phyloP scores from a whole-genome alignment of 2,329 filamentous ascomycete genomes.

The Coniochaeta ligniaria region DNA sequence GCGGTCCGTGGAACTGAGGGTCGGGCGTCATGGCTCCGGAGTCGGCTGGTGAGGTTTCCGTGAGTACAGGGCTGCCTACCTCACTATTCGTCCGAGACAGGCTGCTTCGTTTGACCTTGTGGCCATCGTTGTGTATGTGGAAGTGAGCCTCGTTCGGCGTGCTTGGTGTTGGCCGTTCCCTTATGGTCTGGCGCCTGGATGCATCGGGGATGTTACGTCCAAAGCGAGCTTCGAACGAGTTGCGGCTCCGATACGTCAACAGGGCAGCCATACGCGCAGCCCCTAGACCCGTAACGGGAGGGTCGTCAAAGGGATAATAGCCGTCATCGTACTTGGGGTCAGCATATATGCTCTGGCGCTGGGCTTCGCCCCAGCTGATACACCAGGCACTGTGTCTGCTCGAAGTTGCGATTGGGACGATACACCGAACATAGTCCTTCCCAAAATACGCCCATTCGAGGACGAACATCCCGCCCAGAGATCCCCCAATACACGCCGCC shows the following conservation, averaged over 20 bases:
- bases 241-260: conserved; percentile 89
- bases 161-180: conserved; percentile 51
- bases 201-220: conserved; percentile 88
- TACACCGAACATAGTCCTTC: conserved; percentile 71
- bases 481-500: conserved; percentile 74
- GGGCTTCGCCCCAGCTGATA: conserved; percentile 85
- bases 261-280: conserved; percentile 96
- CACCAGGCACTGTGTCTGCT: conserved; percentile 83
- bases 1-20: conserved; percentile 65
- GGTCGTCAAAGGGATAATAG: conserved; percentile 84
- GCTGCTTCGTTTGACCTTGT: conserved; percentile 51
- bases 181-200: conserved; percentile 75
- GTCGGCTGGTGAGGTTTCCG: background rate
- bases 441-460: conserved; percentile 89
- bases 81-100: conserved; percentile 40
- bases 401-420: conserved; percentile 80
- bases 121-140: conserved; percentile 77
- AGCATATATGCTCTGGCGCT: conserved; percentile 90
- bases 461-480: conserved; percentile 86
- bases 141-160: conserved; percentile 68
- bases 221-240: conserved; percentile 94
- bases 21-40: conserved; percentile 27
- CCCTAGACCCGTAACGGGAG: conserved; percentile 77
- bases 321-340: conserved; percentile 98
- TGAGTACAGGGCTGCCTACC: conserved; percentile 7